A percentile compares a stretch with the other conserved stretches of the same genome.
Conservation (phyloP, 179 eudicot species). For the Silene vulgaris region DNA sequence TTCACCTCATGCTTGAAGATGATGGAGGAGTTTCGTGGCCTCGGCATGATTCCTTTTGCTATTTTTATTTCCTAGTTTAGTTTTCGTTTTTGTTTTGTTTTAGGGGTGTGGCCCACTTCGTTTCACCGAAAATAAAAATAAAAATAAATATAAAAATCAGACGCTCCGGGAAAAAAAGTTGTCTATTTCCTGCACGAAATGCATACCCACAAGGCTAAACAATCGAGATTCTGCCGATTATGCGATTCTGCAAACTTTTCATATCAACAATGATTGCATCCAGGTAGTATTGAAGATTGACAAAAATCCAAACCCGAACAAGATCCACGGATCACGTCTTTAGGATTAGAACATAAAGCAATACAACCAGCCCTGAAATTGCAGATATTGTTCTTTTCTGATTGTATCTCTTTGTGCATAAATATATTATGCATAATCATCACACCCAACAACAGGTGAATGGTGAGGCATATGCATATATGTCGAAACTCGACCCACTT, state of each 20-base stretch:
- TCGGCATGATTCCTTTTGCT: no score
- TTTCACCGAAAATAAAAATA: no score
- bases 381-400: background rate
- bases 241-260: conserved; percentile 28
- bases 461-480: conserved; percentile 24
- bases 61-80: no score
- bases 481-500: background rate
- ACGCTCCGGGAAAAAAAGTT: conserved; percentile 25
- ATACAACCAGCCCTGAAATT: conserved; percentile 38
- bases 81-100: no score
- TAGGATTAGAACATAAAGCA: conserved; percentile 32
- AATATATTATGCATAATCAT: conserved; percentile 32
- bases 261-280: conserved; percentile 26
- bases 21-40: no score
- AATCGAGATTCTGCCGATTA: conserved; percentile 17
- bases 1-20: no score
- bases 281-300: conserved; percentile 43
- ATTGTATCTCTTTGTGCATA: background rate
- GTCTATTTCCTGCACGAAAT: conserved; percentile 29
- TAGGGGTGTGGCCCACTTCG: no score
- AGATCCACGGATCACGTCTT: conserved; percentile 31
- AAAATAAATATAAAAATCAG: conserved; percentile 15
- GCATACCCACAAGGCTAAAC: conserved; percentile 36
- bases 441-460: conserved; percentile 52
- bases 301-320: conserved; percentile 63